Percentiles rank a stretch among this genome's conserved stretches.
phyloP scores from a whole-genome alignment of 73 alveolate species.

The Tetrahymena elliotti region DNA sequence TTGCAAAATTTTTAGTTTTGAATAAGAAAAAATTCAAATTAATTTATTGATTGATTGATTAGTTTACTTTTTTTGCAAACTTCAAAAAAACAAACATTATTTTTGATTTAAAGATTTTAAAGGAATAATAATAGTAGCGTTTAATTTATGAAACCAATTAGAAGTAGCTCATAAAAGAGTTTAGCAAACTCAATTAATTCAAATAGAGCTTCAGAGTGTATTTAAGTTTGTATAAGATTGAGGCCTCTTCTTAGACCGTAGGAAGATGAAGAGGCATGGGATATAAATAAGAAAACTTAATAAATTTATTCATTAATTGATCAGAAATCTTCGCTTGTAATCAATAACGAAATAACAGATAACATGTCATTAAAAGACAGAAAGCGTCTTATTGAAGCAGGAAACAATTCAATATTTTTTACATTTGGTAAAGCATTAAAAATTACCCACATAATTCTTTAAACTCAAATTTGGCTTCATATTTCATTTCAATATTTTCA shows the following conservation, averaged over 20 bases:
- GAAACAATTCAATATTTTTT: conserved; percentile 32
- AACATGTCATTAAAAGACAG: conserved; percentile 48
- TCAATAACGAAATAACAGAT: conserved; percentile 8
- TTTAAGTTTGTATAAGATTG: conserved; percentile 82
- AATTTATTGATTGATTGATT: background rate
- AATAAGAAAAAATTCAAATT: background rate
- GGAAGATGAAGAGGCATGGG: conserved; percentile 92
- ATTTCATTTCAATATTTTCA: too few species aligned
- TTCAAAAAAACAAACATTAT: background rate
- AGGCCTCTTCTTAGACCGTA: conserved; percentile 85
- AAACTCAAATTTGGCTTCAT: too few species aligned
- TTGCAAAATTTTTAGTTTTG: background rate
- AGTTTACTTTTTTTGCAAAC: background rate
- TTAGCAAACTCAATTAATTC: background rate
- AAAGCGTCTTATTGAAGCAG: conserved; percentile 54
- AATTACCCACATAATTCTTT: too few species aligned
- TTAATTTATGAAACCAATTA: background rate
- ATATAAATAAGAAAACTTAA: conserved; percentile 66
- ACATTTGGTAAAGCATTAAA: background rate
- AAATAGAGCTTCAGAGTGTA: conserved; percentile 28
- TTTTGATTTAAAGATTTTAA: too few species aligned
- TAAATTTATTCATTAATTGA: conserved; percentile 55
- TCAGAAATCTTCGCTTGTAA: conserved; percentile 46
- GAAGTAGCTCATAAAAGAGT: background rate
- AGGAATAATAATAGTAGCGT: background rate